Base-by-base conservation (phyloP, 2,329 filamentous ascomycete genomes). In the Huntiella abstrusa region DNA sequence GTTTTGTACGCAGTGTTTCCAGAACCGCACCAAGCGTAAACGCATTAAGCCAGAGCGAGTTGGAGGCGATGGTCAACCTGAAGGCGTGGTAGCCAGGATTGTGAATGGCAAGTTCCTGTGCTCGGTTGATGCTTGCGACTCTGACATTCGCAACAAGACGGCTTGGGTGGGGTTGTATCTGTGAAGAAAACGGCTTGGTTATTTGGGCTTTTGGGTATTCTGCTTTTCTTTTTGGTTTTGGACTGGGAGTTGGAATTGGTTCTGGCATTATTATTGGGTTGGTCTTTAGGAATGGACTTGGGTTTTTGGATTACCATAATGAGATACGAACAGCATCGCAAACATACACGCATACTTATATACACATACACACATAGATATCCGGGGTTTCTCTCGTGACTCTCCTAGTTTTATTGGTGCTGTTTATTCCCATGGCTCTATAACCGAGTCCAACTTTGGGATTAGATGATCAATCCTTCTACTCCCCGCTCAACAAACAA, bases 101-200 rank as follows among this genome's bases (percentile, higher is more conserved):
- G 22, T 34, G 11, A 15, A 17, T n/a, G 49, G 35, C 22, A 58
- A 71, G 46, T 52, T 71, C 2, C 53, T 65, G 3, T 80, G 75
- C 52, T 68, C 68, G 0, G 74, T 79, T 0, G 71, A 75, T 0
- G 67, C 61, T 33, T 80, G 75, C 55, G 56, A 64, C 1, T 64
- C 65, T 1, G 73, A 75, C 33, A 69, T 75, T 3, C 61, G 60
- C 12, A 54, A 55, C 13, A 79, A 78, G 57, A 58, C 60, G 2
- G 66, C 70, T 41, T 80, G 75, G 75, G 67, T 79, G 12, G 75
- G 75, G 8, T 67, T 78, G 34, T 79, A 71, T 56, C 56, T 73
- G 40, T 74, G 54, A 62, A 38, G 55, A 72, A 36, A 22, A 11
- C 28, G n/a, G 8, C 5, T 16, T 38, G 35, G 13, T 38, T 7